These are phyloP conservation scores for Raphanus hybrid DNA, from an alignment of 441 rosid genomes.

Conservation along the genomic window DNA sequence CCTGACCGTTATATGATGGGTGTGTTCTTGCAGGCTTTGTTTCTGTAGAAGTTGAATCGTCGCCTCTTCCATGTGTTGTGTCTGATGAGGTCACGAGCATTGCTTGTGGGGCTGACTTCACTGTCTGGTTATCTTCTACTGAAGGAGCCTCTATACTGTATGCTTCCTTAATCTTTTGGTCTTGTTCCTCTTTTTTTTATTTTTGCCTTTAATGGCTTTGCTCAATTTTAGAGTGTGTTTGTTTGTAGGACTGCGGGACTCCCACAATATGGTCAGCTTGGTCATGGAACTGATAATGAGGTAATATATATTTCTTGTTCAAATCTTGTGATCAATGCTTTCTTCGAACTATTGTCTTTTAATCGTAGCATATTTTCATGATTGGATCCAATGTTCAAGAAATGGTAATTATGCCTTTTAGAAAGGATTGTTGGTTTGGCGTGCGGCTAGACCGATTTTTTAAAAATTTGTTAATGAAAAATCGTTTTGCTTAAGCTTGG, in stretches of 20 bases:
- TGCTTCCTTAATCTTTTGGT: constrained; percentile 52
- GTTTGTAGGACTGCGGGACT: constrained; percentile 84
- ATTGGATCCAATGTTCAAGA: background rate
- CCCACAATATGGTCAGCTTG: constrained; percentile 85
- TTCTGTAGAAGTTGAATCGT: constrained; percentile 68
- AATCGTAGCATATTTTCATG: constrained; percentile 4
- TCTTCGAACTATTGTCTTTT: background rate
- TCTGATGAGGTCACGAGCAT: constrained; percentile 63
- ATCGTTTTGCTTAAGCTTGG: background rate
- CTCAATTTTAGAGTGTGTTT: constrained; percentile 42
- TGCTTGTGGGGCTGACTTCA: constrained; percentile 95
- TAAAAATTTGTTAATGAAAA: too few species aligned
- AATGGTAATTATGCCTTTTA: too few species aligned
- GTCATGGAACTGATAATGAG: constrained; percentile 87
- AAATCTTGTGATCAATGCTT: background rate
- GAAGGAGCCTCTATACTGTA: constrained; percentile 96
- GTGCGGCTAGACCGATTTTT: background rate
- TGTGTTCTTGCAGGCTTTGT: constrained; percentile 29
- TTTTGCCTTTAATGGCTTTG: background rate
- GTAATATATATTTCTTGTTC: constrained; percentile 35
- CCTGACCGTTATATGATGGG: background rate
- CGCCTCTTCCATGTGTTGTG: constrained; percentile 82
- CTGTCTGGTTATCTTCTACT: constrained; percentile 86
- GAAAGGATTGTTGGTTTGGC: background rate
- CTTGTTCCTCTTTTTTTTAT: constrained; percentile 21